Percentiles rank a stretch among this genome's conserved stretches.
phyloP scores from a whole-genome alignment of 306 rosid genomes.

The Glycyrrhiza uralensis region DNA sequence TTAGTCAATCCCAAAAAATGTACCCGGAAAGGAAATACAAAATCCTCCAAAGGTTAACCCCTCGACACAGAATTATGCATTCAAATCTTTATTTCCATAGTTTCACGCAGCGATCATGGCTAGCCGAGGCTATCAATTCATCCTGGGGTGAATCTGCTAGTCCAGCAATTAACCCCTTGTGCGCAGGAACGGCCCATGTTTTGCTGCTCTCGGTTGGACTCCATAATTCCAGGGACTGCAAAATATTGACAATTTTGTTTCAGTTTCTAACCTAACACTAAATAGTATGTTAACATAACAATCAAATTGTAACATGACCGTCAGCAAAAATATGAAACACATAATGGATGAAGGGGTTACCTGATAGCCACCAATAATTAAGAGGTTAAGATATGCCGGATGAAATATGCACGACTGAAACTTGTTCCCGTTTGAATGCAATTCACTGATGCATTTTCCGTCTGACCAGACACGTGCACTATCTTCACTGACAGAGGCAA shows the following conservation, averaged over 20 bases:
- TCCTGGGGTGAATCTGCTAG: slow-evolving; percentile 35
- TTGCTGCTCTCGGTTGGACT: slow-evolving; percentile 33
- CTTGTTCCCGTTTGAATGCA: slow-evolving; percentile 47
- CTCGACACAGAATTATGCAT: background rate
- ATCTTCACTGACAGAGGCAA: slow-evolving; percentile 65
- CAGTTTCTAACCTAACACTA: slow-evolving; percentile 3
- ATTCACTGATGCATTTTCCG: slow-evolving; percentile 45
- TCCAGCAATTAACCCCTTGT: slow-evolving; percentile 46
- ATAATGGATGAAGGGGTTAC: slow-evolving; percentile 28
- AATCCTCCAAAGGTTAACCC: background rate
- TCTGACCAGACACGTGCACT: slow-evolving; percentile 56
- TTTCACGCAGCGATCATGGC: slow-evolving; percentile 58
- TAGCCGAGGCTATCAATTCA: slow-evolving; percentile 54
- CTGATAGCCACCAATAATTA: slow-evolving; percentile 60
- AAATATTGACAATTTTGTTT: background rate
- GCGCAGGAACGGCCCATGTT: slow-evolving; percentile 41
- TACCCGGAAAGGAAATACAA: slow-evolving; percentile 3
- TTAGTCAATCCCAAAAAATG: slow-evolving; percentile 4
- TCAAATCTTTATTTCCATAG: slow-evolving; percentile 51
- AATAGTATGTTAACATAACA: background rate
- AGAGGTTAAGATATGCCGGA: slow-evolving; percentile 39
- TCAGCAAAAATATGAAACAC: background rate
- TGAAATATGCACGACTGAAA: slow-evolving; percentile 67
- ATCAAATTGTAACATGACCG: background rate
- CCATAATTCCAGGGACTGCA: slow-evolving; percentile 58